Evolutionary conservation across 2,329 filamentous ascomycete species (phyloP).

Genomic region (Alternaria hordeiaustralica): DNA sequence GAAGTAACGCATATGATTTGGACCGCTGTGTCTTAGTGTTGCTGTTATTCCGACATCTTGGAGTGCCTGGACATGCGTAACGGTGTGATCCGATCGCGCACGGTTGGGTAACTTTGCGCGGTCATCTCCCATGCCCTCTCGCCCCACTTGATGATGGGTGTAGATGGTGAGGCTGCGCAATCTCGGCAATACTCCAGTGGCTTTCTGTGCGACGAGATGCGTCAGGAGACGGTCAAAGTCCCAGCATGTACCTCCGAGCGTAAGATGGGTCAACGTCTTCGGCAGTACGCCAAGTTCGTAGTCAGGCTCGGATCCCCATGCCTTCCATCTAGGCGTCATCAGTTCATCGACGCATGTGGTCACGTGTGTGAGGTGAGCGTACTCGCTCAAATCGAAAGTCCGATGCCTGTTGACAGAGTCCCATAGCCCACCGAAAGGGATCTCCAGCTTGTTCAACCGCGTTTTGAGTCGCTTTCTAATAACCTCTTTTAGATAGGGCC

Average conservation of each 20-base stretch:
- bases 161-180: background rate
- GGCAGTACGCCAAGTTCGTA: background rate
- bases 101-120: background rate
- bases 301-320: background rate
- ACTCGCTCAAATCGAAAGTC: background rate
- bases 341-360: background rate
- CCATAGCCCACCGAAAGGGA: background rate
- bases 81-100: background rate
- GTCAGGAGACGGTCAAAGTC: background rate
- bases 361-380: background rate
- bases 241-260: background rate
- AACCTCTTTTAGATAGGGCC: background rate
- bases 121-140: background rate
- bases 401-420: background rate
- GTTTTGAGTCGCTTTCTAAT: background rate
- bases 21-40: background rate
- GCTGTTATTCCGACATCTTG: background rate
- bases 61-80: background rate
- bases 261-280: background rate
- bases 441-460: background rate
- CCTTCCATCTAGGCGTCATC: background rate
- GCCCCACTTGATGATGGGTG: background rate
- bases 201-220: background rate
- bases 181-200: background rate
- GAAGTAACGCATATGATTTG: background rate